Evolutionary conservation across 2,329 filamentous ascomycete species (phyloP).

Genomic region (Stachybotrys echinatus): DNA sequence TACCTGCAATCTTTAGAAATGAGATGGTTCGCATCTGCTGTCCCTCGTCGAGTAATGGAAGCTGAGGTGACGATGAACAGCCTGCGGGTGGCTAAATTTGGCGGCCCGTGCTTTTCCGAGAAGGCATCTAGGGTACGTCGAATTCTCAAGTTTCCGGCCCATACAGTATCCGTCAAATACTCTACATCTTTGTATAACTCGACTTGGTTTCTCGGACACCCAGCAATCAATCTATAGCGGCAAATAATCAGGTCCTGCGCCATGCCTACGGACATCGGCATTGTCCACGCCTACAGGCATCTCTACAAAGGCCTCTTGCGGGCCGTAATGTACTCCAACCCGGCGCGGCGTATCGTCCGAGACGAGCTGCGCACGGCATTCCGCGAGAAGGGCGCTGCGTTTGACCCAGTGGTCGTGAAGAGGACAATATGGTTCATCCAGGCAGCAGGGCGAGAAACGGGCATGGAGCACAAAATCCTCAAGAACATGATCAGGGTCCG

Average conservation of each 20-base stretch:
- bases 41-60: too few relatives aligned
- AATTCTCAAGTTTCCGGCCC: too few relatives aligned
- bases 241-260: too few relatives aligned
- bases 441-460: constrained; percentile 56
- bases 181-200: too few relatives aligned
- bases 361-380: constrained; percentile 57
- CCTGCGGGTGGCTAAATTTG: too few relatives aligned
- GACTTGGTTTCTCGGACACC: neutral
- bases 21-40: too few relatives aligned
- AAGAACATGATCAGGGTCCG: constrained; percentile 55
- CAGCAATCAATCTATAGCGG: too few relatives aligned
- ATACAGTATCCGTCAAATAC: too few relatives aligned
- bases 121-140: too few relatives aligned
- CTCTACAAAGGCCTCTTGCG: constrained; percentile 63
- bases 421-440: constrained; percentile 68
- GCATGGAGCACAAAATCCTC: constrained; percentile 67
- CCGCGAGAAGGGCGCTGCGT: constrained; percentile 36
- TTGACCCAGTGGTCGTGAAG: constrained; percentile 47
- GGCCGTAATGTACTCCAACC: constrained; percentile 67
- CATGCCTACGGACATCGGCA: constrained; percentile 26
- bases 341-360: constrained; percentile 58
- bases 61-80: too few relatives aligned
- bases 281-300: constrained; percentile 63
- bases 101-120: too few relatives aligned
- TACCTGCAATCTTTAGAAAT: too few relatives aligned